phyloP scores from a whole-genome alignment of 1,139 yeast genomes.

The Saccharomyces hybrid region DNA sequence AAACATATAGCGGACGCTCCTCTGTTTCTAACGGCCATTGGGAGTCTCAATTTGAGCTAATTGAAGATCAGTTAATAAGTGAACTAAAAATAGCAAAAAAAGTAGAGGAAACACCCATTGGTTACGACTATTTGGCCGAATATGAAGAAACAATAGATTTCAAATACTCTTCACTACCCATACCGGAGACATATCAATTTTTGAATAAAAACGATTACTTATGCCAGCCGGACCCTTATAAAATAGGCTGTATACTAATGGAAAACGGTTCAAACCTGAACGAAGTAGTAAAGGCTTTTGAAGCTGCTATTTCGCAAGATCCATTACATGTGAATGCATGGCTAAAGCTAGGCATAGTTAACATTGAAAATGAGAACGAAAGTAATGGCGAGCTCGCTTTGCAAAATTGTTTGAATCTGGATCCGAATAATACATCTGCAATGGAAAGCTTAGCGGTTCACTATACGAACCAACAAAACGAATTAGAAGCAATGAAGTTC shows the following conservation, averaged over 20 bases:
- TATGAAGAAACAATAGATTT: background rate
- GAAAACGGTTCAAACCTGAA: conserved; percentile 94
- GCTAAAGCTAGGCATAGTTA: conserved; percentile 87
- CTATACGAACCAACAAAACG: conserved; percentile 94
- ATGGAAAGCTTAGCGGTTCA: conserved; percentile 86
- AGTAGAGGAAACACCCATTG: background rate
- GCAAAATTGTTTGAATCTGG: conserved; percentile 77
- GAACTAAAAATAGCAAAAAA: background rate
- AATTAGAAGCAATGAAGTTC: conserved; percentile 91
- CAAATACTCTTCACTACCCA: background rate
- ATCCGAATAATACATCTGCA: conserved; percentile 72
- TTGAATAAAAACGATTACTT: conserved; percentile 73
- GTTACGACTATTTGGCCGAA: background rate
- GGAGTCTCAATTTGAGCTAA: background rate
- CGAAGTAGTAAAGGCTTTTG: conserved; percentile 94
- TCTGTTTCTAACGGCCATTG: background rate
- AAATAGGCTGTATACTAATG: conserved; percentile 85
- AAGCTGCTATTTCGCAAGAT: conserved; percentile 85
- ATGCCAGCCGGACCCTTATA: conserved; percentile 76
- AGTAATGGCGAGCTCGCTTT: conserved; percentile 86
- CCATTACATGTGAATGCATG: conserved; percentile 83
- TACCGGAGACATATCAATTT: conserved; percentile 46
- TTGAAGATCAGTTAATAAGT: background rate
- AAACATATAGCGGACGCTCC: background rate
- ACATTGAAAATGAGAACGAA: conserved; percentile 95